phyloP scores from a whole-genome alignment of 768 basidiomycete species.

The Mycena vitilis region DNA sequence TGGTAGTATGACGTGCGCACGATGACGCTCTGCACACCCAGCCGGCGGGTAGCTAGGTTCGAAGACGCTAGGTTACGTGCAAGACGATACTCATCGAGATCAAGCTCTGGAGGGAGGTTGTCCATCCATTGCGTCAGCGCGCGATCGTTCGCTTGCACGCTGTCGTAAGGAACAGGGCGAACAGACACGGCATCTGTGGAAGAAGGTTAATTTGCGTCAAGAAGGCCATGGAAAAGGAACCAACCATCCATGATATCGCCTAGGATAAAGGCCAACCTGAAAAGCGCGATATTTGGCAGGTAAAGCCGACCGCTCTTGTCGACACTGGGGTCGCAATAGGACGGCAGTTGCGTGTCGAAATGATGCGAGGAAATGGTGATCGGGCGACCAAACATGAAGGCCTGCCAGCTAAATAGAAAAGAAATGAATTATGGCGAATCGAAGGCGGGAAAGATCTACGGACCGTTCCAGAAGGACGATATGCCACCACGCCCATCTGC shows the following conservation, averaged over 20 bases:
- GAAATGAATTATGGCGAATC: conserved; percentile 23
- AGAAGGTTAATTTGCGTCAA: background rate
- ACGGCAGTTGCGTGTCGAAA: conserved; percentile 85
- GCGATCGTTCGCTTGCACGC: conserved; percentile 77
- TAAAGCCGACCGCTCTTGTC: conserved; percentile 76
- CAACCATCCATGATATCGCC: conserved; percentile 84
- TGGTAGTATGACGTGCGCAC: conserved; percentile 83
- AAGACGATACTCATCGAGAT: conserved; percentile 81
- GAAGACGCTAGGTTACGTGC: conserved; percentile 78
- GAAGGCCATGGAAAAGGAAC: background rate
- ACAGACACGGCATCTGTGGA: conserved; percentile 72
- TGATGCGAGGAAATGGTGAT: conserved; percentile 81
- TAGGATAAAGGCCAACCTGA: conserved; percentile 80
- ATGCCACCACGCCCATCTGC: conserved; percentile 94
- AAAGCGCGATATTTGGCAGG: conserved; percentile 80
- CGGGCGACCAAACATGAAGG: conserved; percentile 88
- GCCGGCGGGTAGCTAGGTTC: conserved; percentile 66
- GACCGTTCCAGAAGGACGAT: conserved; percentile 84
- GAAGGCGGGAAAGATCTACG: conserved; percentile 38
- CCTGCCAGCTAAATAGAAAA: conserved; percentile 74
- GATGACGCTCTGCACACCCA: conserved; percentile 86
- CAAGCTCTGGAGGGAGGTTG: conserved; percentile 76
- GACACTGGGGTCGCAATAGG: conserved; percentile 70
- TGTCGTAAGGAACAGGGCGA: conserved; percentile 82
- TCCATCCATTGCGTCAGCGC: conserved; percentile 82